Base-by-base conservation (phyloP, 495 filamentous ascomycete genomes). In the Eremomyces bilateralis region DNA sequence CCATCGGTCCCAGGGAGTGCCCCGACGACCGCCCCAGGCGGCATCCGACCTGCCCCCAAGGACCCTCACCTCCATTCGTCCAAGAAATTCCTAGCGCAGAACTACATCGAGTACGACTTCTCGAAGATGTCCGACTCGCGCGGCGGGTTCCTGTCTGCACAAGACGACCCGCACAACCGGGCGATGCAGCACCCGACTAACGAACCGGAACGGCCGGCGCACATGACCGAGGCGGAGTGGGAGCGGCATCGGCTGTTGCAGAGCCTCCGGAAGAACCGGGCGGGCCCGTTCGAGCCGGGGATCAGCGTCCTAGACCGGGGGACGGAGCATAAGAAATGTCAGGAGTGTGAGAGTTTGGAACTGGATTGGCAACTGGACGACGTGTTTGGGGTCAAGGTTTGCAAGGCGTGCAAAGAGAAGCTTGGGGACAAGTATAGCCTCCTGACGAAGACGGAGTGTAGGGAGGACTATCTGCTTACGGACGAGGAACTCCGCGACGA, bases 111-210 rank as follows among this genome's bases (percentile, higher is more conserved):
- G 39, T 94, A 93, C 53, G 90, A 97, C 57, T 83, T 97, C 43
- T 80, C 75, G 42, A 82, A 82, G 58, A 97, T 97, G 80, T 85
- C 74, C 11, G 88, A 97, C 50, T 94, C 88, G 4, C 93, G 93
- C 46, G 88, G 88, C 28, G 88, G 88, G 0, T 97, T 97, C 52
- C 52, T 97, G 40, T 76, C 72, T 17, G 61, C 64, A 0, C 76
- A 83, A 40, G 88, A 97, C 48, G 88, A 97, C 50, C 88, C 88
- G 1, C 70, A 71, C 51, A 92, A 90, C 47, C 77, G 73, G 37
- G 74, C 71, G 3, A 58, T 91, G 40, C n/a, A n/a, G n/a, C 67
- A 80, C 34, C 56, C 61, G 0, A 56, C 53, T 1, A 10, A 40
- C 36, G 19, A 15, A 20, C 15, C 22, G 31, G 15, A 42, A 43